These are phyloP conservation scores for Boletus rufocinnamomeus DNA, from an alignment of 768 basidiomycete genomes.

Conservation along the genomic window DNA sequence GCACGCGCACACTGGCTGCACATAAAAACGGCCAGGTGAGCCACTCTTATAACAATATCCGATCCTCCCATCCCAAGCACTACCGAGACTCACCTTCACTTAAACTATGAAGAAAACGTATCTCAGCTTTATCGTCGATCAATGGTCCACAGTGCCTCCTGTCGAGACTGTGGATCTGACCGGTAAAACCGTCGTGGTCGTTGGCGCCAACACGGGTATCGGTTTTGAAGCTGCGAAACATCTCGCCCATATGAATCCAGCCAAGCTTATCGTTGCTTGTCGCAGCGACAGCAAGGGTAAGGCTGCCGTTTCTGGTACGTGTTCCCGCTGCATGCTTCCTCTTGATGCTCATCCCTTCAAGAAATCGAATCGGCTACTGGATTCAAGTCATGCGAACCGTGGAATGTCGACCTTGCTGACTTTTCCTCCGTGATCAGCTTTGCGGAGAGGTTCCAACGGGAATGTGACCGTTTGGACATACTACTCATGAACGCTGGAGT, in stretches of 20 bases:
- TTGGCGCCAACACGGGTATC: slow-evolving; percentile 37
- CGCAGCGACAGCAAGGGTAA: slow-evolving; percentile 30
- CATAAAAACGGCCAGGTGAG: neutral
- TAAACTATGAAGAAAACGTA: slow-evolving; percentile 13
- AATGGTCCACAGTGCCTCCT: slow-evolving; percentile 21
- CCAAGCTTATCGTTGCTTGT: slow-evolving; percentile 31
- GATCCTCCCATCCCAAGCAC: neutral
- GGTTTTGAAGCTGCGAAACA: slow-evolving; percentile 36
- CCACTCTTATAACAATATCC: neutral
- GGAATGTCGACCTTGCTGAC: slow-evolving; percentile 16
- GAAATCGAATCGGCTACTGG: slow-evolving; percentile 30
- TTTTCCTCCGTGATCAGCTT: slow-evolving; percentile 20
- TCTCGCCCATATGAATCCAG: slow-evolving; percentile 34
- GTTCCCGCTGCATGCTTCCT: neutral
- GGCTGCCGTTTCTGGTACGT: slow-evolving; percentile 25
- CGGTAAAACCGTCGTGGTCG: slow-evolving; percentile 34
- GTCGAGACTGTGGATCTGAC: slow-evolving; percentile 25
- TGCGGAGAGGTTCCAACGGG: slow-evolving; percentile 7
- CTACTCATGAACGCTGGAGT: slow-evolving; percentile 48
- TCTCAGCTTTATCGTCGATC: slow-evolving; percentile 10
- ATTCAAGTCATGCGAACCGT: slow-evolving; percentile 25
- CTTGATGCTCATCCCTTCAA: neutral
- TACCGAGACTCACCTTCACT: neutral
- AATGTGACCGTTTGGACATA: slow-evolving; percentile 25
- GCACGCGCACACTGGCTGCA: neutral